A percentile compares a stretch with the other conserved stretches of the same genome.
These are phyloP conservation scores for Bertia moriformis DNA, from an alignment of 2,329 filamentous ascomycete genomes.

Conservation along the genomic window DNA sequence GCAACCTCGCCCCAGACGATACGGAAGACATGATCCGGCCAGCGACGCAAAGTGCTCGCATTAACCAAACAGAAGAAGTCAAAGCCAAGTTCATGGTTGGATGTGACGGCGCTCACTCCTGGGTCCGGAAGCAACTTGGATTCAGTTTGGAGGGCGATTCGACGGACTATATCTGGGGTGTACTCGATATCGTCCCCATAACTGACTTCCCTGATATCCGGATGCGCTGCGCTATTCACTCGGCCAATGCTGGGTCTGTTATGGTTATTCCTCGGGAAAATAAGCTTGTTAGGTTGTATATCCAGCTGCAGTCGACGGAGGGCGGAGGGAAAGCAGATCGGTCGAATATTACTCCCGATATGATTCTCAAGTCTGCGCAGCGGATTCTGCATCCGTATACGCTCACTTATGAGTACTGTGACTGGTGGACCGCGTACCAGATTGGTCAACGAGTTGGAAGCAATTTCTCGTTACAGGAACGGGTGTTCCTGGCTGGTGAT, in stretches of 20 bases:
- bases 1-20: constrained; percentile 40
- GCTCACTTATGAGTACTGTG: constrained; percentile 45
- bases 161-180: constrained; percentile 26
- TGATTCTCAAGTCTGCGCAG: constrained; percentile 47
- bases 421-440: constrained; percentile 57
- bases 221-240: constrained; percentile 41
- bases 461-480: constrained; percentile 35
- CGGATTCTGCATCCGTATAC: constrained; percentile 54
- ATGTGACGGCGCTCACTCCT: constrained; percentile 54
- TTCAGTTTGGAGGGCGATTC: constrained; percentile 32
- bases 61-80: constrained; percentile 24
- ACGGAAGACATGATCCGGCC: constrained; percentile 31
- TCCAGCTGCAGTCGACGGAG: constrained; percentile 38
- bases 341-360: constrained; percentile 45
- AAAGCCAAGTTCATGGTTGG: constrained; percentile 52
- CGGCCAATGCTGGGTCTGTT: constrained; percentile 35
- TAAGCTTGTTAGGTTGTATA: constrained; percentile 48
- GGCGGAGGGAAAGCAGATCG: constrained; percentile 35
- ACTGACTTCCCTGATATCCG: constrained; percentile 31
- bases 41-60: constrained; percentile 15
- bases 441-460: constrained; percentile 51
- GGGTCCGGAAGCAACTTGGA: constrained; percentile 43
- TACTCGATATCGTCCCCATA: constrained; percentile 40
- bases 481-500: constrained; percentile 59
- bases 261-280: constrained; percentile 54